phyloP scores from a whole-genome alignment of 768 basidiomycete species.

The Russula sp. region DNA sequence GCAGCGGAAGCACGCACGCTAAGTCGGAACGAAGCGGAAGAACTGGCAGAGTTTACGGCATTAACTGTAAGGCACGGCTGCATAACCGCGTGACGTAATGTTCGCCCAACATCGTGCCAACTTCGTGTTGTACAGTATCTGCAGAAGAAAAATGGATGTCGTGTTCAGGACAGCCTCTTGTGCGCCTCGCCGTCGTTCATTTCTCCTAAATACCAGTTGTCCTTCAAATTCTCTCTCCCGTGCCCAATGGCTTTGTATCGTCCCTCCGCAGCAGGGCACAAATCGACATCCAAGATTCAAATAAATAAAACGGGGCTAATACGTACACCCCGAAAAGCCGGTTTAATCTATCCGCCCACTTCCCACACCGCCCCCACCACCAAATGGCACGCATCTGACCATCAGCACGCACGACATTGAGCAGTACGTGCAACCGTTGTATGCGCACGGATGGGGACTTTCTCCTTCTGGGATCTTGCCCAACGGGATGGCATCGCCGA shows the following conservation, averaged over 20 bases:
- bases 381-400: slow-evolving; percentile 3
- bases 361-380: background rate
- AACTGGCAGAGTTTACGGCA: too few species aligned
- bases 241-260: background rate
- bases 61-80: too few species aligned
- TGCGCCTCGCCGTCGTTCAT: background rate
- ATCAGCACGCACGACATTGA: slow-evolving; percentile 19
- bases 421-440: too few species aligned
- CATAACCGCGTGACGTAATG: too few species aligned
- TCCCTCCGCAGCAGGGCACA: background rate
- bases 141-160: slow-evolving; percentile 18
- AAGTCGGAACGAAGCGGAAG: too few species aligned
- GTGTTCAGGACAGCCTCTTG: background rate
- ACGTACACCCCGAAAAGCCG: background rate
- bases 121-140: too few species aligned
- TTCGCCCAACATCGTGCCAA: too few species aligned
- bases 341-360: slow-evolving; percentile 8
- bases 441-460: too few species aligned
- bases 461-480: too few species aligned
- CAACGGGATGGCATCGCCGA: slow-evolving; percentile 20
- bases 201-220: background rate
- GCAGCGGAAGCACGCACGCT: too few species aligned
- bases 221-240: background rate
- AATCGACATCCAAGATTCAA: background rate
- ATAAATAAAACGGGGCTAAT: background rate